Evolutionary conservation across 2,329 filamentous ascomycete genomes (phyloP), one percentile per base, ranked within the genome.

Genomic region (Rutstroemia sp.): DNA sequence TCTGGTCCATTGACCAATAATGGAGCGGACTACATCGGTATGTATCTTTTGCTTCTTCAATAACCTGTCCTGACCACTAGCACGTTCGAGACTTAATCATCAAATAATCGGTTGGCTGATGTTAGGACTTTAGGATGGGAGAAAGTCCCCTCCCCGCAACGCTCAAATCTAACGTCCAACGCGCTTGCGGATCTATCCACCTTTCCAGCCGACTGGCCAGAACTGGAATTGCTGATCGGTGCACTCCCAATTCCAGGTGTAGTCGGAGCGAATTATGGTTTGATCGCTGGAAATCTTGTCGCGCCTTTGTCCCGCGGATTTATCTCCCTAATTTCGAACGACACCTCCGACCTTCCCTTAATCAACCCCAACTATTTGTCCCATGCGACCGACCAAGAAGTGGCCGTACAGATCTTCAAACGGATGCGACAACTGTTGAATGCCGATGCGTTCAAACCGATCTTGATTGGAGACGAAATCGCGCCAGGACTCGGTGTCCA

Each of bases 141-240:
- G 23, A 54, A 47, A 73, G 34, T 58, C 34, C 44, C 56, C 4
- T 1, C 7, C 23, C 38, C 44, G 4, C 30, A 34, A 8, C 53
- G 48, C 10, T 25, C 42, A 4, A 70, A 70, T 38, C 64, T 68
- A 48, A 66, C 73, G 9, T 67, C 72, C 50, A 50, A 64, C 46
- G 72, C 73, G 52, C 73, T 73, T 6, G 27, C 48, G 6, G 27
- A 42, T 57, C 61, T 77, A 1, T 61, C 69, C 4, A 67, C 73
- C 49, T 66, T 78, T 45, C 65, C 66, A 5, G 27, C 34, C 9
- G 60, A 63, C 42, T 64, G 60, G 61, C 52, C 37, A 3, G 23
- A 54, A 19, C 30, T 54, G 1, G 52, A 54, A 48, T 34, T 53
- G 25, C n/a, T 46, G 8, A 53, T 53, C 19, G 41, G 41, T 5